Percentiles rank a stretch among this genome's conserved stretches.
Evolutionary conservation across 306 rosid genomes (phyloP).

Genomic region (Dalbergia oliveri): DNA sequence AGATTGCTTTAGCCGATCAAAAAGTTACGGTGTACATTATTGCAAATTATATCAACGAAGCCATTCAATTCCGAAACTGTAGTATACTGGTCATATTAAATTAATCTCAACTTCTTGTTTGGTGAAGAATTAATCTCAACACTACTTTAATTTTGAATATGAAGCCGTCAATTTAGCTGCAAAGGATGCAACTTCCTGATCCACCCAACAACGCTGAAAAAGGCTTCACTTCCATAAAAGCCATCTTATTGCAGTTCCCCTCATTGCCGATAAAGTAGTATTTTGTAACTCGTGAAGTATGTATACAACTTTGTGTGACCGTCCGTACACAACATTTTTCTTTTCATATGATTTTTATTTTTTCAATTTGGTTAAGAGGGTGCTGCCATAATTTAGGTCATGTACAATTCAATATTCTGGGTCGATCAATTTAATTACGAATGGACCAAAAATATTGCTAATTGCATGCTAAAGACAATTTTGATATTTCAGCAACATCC

Average conservation of each 20-base stretch:
- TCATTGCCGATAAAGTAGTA: neutral
- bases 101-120: neutral
- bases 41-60: neutral
- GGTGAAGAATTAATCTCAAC: slow-evolving; percentile 2
- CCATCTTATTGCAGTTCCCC: slow-evolving; percentile 17
- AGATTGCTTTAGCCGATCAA: neutral
- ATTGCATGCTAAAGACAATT: neutral
- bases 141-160: neutral
- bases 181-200: neutral
- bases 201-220: slow-evolving; percentile 7
- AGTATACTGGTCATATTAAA: neutral
- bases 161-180: neutral
- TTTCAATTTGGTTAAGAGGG: neutral
- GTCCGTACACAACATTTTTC: neutral
- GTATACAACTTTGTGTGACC: neutral
- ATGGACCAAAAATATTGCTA: neutral
- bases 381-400: neutral
- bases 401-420: neutral
- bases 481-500: neutral
- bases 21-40: no score
- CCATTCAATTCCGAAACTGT: neutral
- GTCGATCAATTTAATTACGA: neutral
- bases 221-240: neutral
- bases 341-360: neutral
- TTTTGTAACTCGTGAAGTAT: slow-evolving; percentile 5